Conservation (phyloP, 1,139 yeast species). For the Scheffersomyces parashehatae region DNA sequence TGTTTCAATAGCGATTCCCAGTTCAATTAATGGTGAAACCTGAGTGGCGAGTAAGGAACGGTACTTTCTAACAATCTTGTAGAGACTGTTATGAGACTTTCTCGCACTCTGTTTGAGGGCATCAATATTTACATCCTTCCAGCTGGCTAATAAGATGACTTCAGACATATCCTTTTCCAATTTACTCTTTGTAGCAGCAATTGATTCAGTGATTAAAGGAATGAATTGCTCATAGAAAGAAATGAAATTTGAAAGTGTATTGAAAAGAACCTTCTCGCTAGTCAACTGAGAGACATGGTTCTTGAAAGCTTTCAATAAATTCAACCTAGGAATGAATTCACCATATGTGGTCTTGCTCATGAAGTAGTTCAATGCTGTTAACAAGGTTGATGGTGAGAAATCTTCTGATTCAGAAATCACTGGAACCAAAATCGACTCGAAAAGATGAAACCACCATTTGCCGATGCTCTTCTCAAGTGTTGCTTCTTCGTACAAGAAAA, state of each 20-base stretch:
- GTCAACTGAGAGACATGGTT: constrained; percentile 40
- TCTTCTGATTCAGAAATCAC: constrained; percentile 31
- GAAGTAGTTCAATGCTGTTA: constrained; percentile 75
- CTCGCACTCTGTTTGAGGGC: constrained; percentile 93
- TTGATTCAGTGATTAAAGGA: constrained; percentile 44
- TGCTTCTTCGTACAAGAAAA: constrained; percentile 68
- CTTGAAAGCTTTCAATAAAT: constrained; percentile 61
- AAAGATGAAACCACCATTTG: constrained; percentile 89
- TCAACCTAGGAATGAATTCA: constrained; percentile 61
- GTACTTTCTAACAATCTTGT: constrained; percentile 82
- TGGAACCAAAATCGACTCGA: constrained; percentile 69
- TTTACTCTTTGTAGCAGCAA: constrained; percentile 47
- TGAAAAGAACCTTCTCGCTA: constrained; percentile 21
- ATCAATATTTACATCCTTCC: constrained; percentile 95
- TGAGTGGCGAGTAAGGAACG: constrained; percentile 60
- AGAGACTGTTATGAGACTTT: constrained; percentile 79
- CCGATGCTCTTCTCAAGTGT: constrained; percentile 56
- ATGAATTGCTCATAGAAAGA: constrained; percentile 68
- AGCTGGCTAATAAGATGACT: constrained; percentile 84
- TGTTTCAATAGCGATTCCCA: constrained; percentile 44
- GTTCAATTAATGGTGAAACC: constrained; percentile 58
- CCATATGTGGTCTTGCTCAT: constrained; percentile 77
- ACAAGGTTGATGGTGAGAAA: constrained; percentile 37
- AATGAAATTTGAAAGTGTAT: constrained; percentile 62
- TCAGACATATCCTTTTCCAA: constrained; percentile 83